Conservation (phyloP, 495 filamentous ascomycete species). For the Daldinia vernicosa region DNA sequence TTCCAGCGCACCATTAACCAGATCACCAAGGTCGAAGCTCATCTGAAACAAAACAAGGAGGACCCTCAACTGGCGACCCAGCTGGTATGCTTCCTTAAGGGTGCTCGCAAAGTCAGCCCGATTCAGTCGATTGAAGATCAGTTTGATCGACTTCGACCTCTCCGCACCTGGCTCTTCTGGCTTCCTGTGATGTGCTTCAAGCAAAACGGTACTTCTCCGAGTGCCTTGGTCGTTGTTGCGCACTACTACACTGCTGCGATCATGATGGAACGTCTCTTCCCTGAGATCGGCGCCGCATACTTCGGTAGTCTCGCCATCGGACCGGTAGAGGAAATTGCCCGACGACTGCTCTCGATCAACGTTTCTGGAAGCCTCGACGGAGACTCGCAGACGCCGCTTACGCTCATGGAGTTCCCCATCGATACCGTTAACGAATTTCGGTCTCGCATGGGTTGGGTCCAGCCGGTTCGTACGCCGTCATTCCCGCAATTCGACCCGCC, state of each 20-base stretch:
- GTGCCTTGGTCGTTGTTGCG: conserved; percentile 81
- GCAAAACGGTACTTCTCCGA: conserved; percentile 64
- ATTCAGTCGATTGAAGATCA: conserved; percentile 78
- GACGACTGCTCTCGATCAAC: conserved; percentile 63
- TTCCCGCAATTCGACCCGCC: conserved; percentile 62
- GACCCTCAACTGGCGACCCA: conserved; percentile 79
- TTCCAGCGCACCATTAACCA: conserved; percentile 71
- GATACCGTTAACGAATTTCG: conserved; percentile 69
- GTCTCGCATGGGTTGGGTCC: conserved; percentile 67
- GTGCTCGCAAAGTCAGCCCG: conserved; percentile 76
- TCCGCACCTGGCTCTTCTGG: conserved; percentile 96
- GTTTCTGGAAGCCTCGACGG: conserved; percentile 55
- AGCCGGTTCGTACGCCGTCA: conserved; percentile 61
- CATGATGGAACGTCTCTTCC: conserved; percentile 87
- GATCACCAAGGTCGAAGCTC: conserved; percentile 74
- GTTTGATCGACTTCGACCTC: conserved; percentile 84
- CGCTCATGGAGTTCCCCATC: conserved; percentile 70
- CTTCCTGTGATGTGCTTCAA: conserved; percentile 77
- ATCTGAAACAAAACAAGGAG: conserved; percentile 75
- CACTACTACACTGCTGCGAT: conserved; percentile 91
- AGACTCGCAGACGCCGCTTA: conserved; percentile 59
- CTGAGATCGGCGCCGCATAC: conserved; percentile 87
- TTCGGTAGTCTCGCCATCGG: conserved; percentile 78
- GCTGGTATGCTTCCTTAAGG: conserved; percentile 81
- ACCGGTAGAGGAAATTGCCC: conserved; percentile 81